These are phyloP conservation scores for Gentiana straminea DNA, from an alignment of 257 asterid genomes.

Conservation along the genomic window DNA sequence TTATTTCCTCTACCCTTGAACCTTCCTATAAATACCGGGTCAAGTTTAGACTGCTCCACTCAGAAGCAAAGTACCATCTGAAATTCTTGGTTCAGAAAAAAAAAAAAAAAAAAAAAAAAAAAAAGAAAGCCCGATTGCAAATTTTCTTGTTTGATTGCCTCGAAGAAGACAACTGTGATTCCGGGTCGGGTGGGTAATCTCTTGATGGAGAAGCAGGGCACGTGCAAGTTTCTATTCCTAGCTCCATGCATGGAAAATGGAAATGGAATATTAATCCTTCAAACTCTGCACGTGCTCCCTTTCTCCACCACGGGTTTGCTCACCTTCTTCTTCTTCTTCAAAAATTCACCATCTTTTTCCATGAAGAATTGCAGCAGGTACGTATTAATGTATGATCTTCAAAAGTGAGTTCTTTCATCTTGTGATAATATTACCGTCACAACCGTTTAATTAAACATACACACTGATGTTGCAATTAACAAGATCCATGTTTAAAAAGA, in stretches of 20 bases:
- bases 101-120: background rate
- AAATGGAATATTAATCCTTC: too few species aligned
- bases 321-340: slow-evolving; percentile 1
- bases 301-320: slow-evolving; percentile 66
- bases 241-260: slow-evolving; percentile 3
- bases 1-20: too few species aligned
- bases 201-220: slow-evolving; percentile 85
- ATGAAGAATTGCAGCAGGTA: too few species aligned
- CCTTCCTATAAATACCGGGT: slow-evolving; percentile 15
- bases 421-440: too few species aligned
- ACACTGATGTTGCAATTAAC: too few species aligned
- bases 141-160: background rate
- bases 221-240: slow-evolving; percentile 41
- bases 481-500: too few species aligned
- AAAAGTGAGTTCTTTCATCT: too few species aligned
- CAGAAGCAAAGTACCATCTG: background rate
- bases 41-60: background rate
- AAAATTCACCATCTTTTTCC: too few species aligned
- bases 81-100: background rate
- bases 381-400: too few species aligned
- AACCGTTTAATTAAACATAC: too few species aligned
- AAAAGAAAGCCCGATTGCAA: background rate
- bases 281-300: slow-evolving; percentile 79
- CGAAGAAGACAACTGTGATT: background rate
- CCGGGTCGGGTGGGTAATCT: slow-evolving; percentile 25